These are phyloP conservation scores for Tetradesmus lagerheimii DNA, from an alignment of 139 green algal genomes.

Conservation along the genomic window DNA sequence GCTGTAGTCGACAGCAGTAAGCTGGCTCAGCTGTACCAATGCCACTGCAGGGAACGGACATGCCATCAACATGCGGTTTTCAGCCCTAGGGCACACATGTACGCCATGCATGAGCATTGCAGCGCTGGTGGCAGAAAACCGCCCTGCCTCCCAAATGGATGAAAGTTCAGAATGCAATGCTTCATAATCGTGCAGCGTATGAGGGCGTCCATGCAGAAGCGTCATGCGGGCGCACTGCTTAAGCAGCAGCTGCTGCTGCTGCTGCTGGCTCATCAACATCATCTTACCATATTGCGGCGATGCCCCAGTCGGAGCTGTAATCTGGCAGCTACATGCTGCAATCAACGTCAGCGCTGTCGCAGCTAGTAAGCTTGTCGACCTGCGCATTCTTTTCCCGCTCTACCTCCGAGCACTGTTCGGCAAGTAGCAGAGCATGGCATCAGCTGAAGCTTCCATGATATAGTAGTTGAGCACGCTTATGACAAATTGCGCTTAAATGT, in stretches of 20 bases:
- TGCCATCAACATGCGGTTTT: neutral
- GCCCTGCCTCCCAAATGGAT: too few species aligned
- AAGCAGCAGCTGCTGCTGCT: neutral
- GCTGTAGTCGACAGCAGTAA: neutral
- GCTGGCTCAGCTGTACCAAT: neutral
- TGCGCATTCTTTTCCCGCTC: neutral
- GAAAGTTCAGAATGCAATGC: too few species aligned
- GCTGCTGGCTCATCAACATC: neutral
- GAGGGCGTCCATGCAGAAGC: too few species aligned
- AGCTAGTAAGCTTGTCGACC: neutral
- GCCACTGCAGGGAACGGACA: conserved; percentile 12
- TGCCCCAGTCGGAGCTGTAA: neutral
- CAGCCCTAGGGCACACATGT: neutral
- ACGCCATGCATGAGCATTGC: neutral
- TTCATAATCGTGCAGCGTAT: too few species aligned
- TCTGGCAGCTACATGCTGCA: neutral
- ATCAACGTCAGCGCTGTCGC: neutral
- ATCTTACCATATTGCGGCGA: neutral
- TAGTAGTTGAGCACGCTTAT: too few species aligned
- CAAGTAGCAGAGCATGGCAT: neutral
- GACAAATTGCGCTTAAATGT: too few species aligned
- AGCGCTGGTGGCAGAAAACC: neutral
- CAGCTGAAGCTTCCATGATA: neutral
- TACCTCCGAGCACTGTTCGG: neutral
- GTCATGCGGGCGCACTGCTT: neutral